Evolutionary conservation across 2,329 filamentous ascomycete genomes (phyloP), one percentile per base, ranked within the genome.

Genomic region (Pseudogymnoascus sp.): DNA sequence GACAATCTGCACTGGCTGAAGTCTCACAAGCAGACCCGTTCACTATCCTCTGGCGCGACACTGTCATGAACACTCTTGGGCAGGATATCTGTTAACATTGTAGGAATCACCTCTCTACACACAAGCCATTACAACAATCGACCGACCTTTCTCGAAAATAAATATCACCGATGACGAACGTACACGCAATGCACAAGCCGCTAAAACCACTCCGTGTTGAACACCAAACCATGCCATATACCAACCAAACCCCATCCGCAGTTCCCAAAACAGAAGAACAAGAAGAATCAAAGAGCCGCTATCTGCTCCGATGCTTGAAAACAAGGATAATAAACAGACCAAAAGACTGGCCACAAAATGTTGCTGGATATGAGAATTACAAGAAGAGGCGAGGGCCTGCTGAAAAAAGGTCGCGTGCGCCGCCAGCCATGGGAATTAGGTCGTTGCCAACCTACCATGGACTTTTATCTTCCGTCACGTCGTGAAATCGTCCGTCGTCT

Each of bases 181-280:
- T 54, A 31, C 48, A 19, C 48, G 48, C 48, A 54, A 54, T 31
- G 19, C 41, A 45, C 19, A 21, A 54, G 28, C 4, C 25, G 48
- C 48, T 54, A n/a, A 54, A 54, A 31, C 45, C 45, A 54, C 36
- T 11, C 48, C 48, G 8, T 13, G 48, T 54, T 31, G 48, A 54
- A 54, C 48, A 54, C 48, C 48, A 54, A 54, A n/a, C 48, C 48
- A 54, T 54, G 48, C 48, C 48, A 31, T 51, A 54, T 54, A 31
- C 48, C n/a, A n/a, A n/a, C n/a, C n/a, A n/a, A n/a, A n/a, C n/a
- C 23, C 48, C 48, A 54, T 31, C 48, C 48, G 25, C 25, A 54
- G 48, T 31, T 54, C 48, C 48, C 48, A 54, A 54, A 54, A 31
- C 23, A 54, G 48, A 54, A 31, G 25, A 54, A 10, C 48, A 54